Conservation (phyloP, 352 stramenopile species). For the Halophytophthora batemanensis region DNA sequence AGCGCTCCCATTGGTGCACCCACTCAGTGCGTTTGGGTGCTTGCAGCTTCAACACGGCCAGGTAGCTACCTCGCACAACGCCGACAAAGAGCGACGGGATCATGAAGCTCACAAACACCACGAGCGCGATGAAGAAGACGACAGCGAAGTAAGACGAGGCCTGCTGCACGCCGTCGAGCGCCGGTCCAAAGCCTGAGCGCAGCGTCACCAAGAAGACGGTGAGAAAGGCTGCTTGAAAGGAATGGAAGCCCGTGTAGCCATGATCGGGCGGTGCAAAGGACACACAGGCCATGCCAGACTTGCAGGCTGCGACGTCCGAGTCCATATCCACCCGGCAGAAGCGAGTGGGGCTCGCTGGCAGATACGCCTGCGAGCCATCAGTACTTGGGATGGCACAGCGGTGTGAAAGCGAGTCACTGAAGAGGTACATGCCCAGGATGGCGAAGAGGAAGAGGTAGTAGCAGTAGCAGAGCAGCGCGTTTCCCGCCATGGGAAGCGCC, state of each 20-base stretch:
- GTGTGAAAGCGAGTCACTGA: constrained; percentile 78
- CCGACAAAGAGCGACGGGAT: constrained; percentile 80
- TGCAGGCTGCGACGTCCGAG: constrained; percentile 15
- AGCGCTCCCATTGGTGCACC: constrained; percentile 27
- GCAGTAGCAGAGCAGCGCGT: constrained; percentile 74
- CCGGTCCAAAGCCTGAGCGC: constrained; percentile 71
- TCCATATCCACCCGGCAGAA: constrained; percentile 43
- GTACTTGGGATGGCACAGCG: constrained; percentile 42
- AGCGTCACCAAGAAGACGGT: constrained; percentile 80
- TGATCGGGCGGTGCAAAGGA: constrained; percentile 58
- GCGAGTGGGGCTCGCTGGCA: constrained; percentile 42
- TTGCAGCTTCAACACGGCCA: constrained; percentile 55
- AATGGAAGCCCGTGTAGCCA: constrained; percentile 80
- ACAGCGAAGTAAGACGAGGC: constrained; percentile 72
- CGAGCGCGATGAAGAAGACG: constrained; percentile 76
- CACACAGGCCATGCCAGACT: constrained; percentile 47
- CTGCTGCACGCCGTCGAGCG: constrained; percentile 69
- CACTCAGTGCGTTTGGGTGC: constrained; percentile 27
- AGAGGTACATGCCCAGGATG: constrained; percentile 85
- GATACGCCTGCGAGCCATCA: constrained; percentile 32
- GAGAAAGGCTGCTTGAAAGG: constrained; percentile 78
- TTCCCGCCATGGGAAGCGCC: constrained; percentile 66
- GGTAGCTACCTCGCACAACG: constrained; percentile 81
- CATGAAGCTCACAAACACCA: constrained; percentile 86
- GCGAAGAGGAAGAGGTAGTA: constrained; percentile 88